A percentile compares a stretch with the other conserved stretches of the same genome.
Evolutionary conservation across 2,329 filamentous ascomycete genomes (phyloP).

Genomic region (Dactylonectria macrodidyma): DNA sequence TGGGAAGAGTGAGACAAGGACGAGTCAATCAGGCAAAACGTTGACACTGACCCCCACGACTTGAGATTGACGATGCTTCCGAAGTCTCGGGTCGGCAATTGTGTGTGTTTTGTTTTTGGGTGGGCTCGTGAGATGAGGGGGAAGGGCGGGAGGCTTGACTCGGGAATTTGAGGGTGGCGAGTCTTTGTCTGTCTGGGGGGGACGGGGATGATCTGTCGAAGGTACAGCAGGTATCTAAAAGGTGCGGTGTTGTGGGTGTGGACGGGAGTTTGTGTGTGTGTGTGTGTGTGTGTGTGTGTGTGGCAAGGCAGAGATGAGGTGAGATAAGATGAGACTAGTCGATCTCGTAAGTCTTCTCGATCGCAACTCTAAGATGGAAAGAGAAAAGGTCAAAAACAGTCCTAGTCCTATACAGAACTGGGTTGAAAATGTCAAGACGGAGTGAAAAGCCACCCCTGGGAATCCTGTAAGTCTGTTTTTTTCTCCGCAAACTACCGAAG

Average conservation of each 20-base stretch:
- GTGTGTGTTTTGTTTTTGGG: not conserved
- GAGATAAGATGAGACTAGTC: not conserved
- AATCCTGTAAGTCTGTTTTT: not conserved
- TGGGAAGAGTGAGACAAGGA: not conserved
- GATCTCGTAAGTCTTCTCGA: not conserved
- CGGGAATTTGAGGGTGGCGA: slow-evolving; percentile 7
- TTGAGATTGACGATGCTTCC: slow-evolving; percentile 16
- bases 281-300: slow-evolving; percentile 2
- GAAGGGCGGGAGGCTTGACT: not conserved
- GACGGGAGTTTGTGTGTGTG: slow-evolving; percentile 7
- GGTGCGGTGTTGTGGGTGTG: slow-evolving; percentile 18
- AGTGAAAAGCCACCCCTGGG: not conserved
- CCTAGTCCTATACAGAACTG: not conserved
- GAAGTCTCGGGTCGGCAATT: slow-evolving; percentile 17
- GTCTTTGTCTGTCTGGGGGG: slow-evolving; percentile 16
- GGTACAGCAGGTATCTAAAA: slow-evolving; percentile 7
- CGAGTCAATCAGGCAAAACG: slow-evolving; percentile 6
- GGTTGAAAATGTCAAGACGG: not conserved
- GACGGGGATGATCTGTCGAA: slow-evolving; percentile 15
- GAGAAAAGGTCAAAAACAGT: not conserved
- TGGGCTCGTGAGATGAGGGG: slow-evolving; percentile 7
- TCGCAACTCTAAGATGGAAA: not conserved
- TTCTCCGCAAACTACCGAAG: slow-evolving; percentile 12
- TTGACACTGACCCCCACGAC: slow-evolving; percentile 21
- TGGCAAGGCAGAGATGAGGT: slow-evolving; percentile 9